Evolutionary conservation across 345 rosid genomes (phyloP).

Genomic region (Boechera divaricarpa): DNA sequence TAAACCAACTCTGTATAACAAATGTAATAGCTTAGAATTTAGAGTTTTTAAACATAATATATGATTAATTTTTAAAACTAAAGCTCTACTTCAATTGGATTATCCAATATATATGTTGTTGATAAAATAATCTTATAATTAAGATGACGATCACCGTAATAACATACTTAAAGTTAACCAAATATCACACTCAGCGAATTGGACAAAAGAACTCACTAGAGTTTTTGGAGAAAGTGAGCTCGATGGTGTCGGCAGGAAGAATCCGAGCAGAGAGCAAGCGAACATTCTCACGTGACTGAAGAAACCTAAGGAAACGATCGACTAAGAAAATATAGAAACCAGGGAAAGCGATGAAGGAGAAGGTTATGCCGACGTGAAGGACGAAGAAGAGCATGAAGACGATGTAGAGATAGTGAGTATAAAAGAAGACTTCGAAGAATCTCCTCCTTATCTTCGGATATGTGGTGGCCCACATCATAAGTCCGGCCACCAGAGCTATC

Average conservation of each 20-base stretch:
- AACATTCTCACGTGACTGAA: slow-evolving; percentile 64
- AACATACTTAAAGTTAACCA: too few relatives aligned
- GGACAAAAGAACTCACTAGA: slow-evolving; percentile 48
- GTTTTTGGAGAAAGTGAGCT: slow-evolving; percentile 73
- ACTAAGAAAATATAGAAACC: slow-evolving; percentile 81
- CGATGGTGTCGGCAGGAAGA: slow-evolving; percentile 64
- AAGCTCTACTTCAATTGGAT: neutral
- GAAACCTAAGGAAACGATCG: slow-evolving; percentile 74
- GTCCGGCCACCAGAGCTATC: slow-evolving; percentile 60
- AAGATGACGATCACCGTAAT: too few relatives aligned
- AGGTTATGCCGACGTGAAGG: slow-evolving; percentile 67
- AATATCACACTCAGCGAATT: neutral
- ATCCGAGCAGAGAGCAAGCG: slow-evolving; percentile 67
- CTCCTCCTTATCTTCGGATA: slow-evolving; percentile 57
- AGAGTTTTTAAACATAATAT: too few relatives aligned
- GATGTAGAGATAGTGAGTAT: slow-evolving; percentile 74
- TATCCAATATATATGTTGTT: neutral
- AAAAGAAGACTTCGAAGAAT: slow-evolving; percentile 81
- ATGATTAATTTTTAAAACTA: too few relatives aligned
- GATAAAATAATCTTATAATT: neutral
- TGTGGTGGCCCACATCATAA: slow-evolving; percentile 75
- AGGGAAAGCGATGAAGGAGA: slow-evolving; percentile 64
- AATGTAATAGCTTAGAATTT: neutral
- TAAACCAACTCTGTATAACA: slow-evolving; percentile 60
- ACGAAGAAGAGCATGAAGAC: slow-evolving; percentile 68